Evolutionary conservation across 371 early-diverging fungal species (phyloP).

Genomic region (Mucor saturninus): DNA sequence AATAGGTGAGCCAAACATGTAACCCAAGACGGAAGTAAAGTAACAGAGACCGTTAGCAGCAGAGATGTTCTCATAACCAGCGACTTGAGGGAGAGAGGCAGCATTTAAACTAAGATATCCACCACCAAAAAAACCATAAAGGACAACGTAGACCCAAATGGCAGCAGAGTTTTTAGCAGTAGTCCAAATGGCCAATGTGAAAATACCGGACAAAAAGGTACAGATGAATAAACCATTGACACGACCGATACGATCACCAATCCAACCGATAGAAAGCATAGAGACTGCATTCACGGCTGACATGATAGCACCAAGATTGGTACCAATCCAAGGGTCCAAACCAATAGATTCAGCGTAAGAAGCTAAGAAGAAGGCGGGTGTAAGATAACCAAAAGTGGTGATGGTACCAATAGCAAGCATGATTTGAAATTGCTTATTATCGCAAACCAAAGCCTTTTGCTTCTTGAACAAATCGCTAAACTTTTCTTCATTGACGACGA

Average conservation of each 20-base stretch:
- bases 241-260: slow-evolving; percentile 62
- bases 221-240: slow-evolving; percentile 59
- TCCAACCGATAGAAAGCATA: slow-evolving; percentile 48
- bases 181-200: slow-evolving; percentile 43
- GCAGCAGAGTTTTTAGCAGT: slow-evolving; percentile 45
- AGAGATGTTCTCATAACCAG: slow-evolving; percentile 49
- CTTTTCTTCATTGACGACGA: slow-evolving; percentile 33
- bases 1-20: slow-evolving; percentile 59
- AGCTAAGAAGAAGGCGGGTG: slow-evolving; percentile 6
- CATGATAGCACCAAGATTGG: slow-evolving; percentile 52
- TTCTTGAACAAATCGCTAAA: slow-evolving; percentile 24
- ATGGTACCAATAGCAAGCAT: slow-evolving; percentile 31
- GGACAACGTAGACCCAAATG: slow-evolving; percentile 44
- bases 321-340: slow-evolving; percentile 40
- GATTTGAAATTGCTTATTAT: slow-evolving; percentile 26
- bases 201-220: slow-evolving; percentile 50
- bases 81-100: slow-evolving; percentile 54
- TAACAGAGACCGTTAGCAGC: slow-evolving; percentile 57
- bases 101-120: slow-evolving; percentile 60
- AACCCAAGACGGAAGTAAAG: slow-evolving; percentile 52
- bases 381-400: slow-evolving; percentile 34
- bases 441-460: slow-evolving; percentile 26
- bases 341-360: slow-evolving; percentile 39
- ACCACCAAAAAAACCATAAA: slow-evolving; percentile 63
- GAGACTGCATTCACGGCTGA: slow-evolving; percentile 55